Percentiles rank a stretch among this genome's conserved stretches.
phyloP scores from a whole-genome alignment of 2,329 filamentous ascomycete genomes.

The Aureobasidium mangrovei region DNA sequence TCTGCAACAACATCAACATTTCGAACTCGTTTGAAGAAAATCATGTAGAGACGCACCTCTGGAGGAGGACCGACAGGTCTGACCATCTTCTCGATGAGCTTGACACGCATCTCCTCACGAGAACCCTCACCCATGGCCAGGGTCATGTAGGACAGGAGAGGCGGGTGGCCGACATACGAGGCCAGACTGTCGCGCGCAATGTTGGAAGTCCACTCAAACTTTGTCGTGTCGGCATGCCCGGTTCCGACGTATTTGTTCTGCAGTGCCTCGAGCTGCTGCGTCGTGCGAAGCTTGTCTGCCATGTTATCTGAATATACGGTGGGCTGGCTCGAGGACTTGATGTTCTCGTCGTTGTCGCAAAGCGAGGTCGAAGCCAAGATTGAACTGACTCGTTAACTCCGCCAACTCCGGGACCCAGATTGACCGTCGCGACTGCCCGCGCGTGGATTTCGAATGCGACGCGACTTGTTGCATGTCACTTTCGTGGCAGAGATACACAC shows the following conservation, averaged over 20 bases:
- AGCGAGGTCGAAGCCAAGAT: neutral
- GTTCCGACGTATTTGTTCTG: slow-evolving; percentile 95
- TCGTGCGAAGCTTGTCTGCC: slow-evolving; percentile 96
- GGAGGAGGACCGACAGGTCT: slow-evolving; percentile 58
- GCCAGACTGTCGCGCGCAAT: slow-evolving; percentile 89
- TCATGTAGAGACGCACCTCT: slow-evolving; percentile 37
- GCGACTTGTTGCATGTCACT: neutral
- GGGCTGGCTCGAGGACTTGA: too few relatives aligned
- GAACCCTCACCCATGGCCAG: slow-evolving; percentile 75
- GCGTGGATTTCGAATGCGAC: neutral
- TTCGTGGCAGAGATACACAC: neutral
- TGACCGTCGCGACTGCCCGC: slow-evolving; percentile 4
- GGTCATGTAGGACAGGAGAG: slow-evolving; percentile 78
- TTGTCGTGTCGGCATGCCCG: slow-evolving; percentile 91
- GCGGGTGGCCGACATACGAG: slow-evolving; percentile 81
- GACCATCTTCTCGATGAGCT: slow-evolving; percentile 69
- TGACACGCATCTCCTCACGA: slow-evolving; percentile 66
- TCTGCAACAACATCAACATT: neutral
- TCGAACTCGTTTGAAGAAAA: neutral
- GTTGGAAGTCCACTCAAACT: slow-evolving; percentile 95
- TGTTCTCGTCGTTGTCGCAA: neutral
- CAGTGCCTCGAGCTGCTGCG: slow-evolving; percentile 94
- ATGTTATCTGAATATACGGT: neutral
- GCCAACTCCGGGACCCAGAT: neutral
- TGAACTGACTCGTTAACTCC: neutral